Percentiles rank a stretch among this genome's conserved stretches.
Conservation (phyloP, 2,329 filamentous ascomycete species). For the Fusarium sp. region DNA sequence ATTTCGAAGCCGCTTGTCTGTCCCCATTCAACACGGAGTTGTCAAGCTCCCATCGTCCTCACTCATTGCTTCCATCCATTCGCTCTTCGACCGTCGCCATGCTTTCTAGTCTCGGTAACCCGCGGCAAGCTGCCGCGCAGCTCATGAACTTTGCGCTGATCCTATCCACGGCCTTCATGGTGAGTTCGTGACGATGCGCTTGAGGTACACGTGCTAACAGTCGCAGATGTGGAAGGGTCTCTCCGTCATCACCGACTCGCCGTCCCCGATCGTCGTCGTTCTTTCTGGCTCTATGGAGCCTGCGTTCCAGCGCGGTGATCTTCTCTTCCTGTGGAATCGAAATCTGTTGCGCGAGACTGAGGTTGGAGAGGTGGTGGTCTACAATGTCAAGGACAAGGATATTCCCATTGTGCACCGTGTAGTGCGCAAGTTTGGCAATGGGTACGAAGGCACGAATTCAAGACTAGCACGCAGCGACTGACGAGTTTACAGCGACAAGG, state of each 20-base stretch:
- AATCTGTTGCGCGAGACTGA: slow-evolving; percentile 64
- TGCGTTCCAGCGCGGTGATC: slow-evolving; percentile 79
- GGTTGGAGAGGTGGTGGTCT: slow-evolving; percentile 67
- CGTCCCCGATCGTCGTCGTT: slow-evolving; percentile 83
- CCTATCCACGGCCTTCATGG: slow-evolving; percentile 91
- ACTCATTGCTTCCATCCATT: background rate
- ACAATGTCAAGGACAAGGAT: slow-evolving; percentile 89
- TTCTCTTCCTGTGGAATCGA: slow-evolving; percentile 80
- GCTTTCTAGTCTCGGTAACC: slow-evolving; percentile 74
- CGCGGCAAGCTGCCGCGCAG: slow-evolving; percentile 81
- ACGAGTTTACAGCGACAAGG: slow-evolving; percentile 54
- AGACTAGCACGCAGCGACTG: background rate
- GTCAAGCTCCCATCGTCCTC: slow-evolving; percentile 24
- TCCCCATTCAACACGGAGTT: slow-evolving; percentile 33
- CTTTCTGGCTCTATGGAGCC: slow-evolving; percentile 85
- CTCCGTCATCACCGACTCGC: slow-evolving; percentile 76
- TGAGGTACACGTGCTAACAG: slow-evolving; percentile 9
- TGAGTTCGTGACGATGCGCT: slow-evolving; percentile 48
- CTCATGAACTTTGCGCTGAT: slow-evolving; percentile 91
- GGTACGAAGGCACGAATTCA: slow-evolving; percentile 50
- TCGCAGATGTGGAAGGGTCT: slow-evolving; percentile 83
- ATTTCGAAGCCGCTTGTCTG: slow-evolving; percentile 26
- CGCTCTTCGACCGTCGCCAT: slow-evolving; percentile 53
- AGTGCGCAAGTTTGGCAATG: slow-evolving; percentile 73
- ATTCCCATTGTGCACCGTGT: slow-evolving; percentile 97